phyloP scores from a whole-genome alignment of 1,139 yeast genomes.

The Entelexis sorbosivorans region DNA sequence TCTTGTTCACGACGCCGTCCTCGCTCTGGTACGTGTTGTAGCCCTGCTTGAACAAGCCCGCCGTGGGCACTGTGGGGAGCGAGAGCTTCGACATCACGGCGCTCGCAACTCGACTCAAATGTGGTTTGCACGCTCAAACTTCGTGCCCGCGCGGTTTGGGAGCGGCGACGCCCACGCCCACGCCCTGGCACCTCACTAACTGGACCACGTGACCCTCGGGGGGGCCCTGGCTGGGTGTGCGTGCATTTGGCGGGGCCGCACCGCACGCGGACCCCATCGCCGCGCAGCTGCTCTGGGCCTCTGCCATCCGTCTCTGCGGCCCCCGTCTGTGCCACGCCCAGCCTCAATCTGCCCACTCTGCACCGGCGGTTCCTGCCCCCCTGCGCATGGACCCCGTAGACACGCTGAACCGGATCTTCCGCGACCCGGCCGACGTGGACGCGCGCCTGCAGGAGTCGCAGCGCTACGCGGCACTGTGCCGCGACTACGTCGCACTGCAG shows the following conservation, averaged over 20 bases:
- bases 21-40: slow-evolving; percentile 77
- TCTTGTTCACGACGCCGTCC: slow-evolving; percentile 89
- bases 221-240: no score
- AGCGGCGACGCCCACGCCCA: no score
- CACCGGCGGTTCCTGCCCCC: not conserved
- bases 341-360: not conserved
- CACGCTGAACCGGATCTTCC: slow-evolving; percentile 21
- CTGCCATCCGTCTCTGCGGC: no score
- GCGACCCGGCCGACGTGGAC: slow-evolving; percentile 14
- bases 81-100: slow-evolving; percentile 59
- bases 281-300: no score
- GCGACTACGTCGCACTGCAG: slow-evolving; percentile 36
- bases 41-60: slow-evolving; percentile 94
- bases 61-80: slow-evolving; percentile 84
- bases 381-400: slow-evolving; percentile 15
- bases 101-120: no score
- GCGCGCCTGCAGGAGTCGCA: slow-evolving; percentile 19
- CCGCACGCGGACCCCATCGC: no score
- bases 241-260: no score
- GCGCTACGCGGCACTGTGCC: slow-evolving; percentile 35
- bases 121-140: no score
- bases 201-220: no score
- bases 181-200: no score
- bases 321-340: no score
- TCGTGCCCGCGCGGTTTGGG: no score